Evolutionary conservation across 2,329 filamentous ascomycete genomes (phyloP).

Genomic region (Aspergillus intermedius): DNA sequence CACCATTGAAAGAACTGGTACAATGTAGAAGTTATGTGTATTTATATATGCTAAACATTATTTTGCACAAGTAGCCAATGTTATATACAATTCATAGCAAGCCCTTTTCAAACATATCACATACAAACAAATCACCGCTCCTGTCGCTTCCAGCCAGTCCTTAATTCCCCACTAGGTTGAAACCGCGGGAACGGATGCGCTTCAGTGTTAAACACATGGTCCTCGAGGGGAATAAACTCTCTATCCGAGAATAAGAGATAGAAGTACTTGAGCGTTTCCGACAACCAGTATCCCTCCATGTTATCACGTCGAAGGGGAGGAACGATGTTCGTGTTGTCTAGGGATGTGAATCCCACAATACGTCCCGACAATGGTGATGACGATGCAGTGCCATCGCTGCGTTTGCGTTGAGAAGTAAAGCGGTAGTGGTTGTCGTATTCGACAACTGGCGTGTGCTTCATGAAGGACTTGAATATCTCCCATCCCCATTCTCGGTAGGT

Average conservation of each 20-base stretch:
- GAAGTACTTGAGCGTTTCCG: constrained; percentile 96
- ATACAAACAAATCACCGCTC: neutral
- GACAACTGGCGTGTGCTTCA: constrained; percentile 73
- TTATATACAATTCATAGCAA: too few relatives aligned
- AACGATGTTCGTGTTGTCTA: constrained; percentile 65
- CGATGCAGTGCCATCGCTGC: neutral
- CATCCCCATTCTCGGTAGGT: constrained; percentile 95
- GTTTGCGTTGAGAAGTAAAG: neutral
- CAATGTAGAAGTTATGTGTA: too few relatives aligned
- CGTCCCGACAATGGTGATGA: constrained; percentile 8
- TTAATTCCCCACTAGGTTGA: constrained; percentile 54
- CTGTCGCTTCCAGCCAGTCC: constrained; percentile 35
- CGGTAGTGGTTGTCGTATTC: constrained; percentile 47
- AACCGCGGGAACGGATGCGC: constrained; percentile 87
- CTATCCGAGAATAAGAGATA: constrained; percentile 86
- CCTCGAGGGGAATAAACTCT: constrained; percentile 74
- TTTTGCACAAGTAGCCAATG: too few relatives aligned
- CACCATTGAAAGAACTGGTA: too few relatives aligned
- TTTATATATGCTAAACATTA: too few relatives aligned
- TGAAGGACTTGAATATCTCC: constrained; percentile 94
- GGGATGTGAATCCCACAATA: constrained; percentile 66
- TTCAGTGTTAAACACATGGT: constrained; percentile 92
- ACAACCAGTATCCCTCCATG: constrained; percentile 99
- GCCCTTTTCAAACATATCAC: neutral
- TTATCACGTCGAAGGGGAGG: constrained; percentile 72